Evolutionary conservation across 495 filamentous ascomycete species (phyloP).

Genomic region (Trichodelitschia bisporula): DNA sequence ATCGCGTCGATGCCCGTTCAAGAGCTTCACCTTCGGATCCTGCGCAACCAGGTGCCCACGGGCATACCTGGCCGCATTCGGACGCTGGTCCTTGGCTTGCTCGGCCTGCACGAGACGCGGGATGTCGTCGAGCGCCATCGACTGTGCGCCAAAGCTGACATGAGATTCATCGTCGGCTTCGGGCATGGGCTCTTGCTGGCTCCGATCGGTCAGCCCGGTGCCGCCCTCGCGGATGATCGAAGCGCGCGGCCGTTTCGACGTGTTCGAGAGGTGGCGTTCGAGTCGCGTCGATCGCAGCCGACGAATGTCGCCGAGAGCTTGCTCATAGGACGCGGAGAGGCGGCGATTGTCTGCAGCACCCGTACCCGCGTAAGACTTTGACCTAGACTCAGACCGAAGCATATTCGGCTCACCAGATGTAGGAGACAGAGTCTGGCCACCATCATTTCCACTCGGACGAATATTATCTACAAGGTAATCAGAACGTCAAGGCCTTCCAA

Average conservation of each 20-base stretch:
- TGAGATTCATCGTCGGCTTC: no score
- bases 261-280: conserved; percentile 79
- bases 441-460: no score
- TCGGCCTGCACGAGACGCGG: conserved; percentile 91
- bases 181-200: no score
- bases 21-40: conserved; percentile 40
- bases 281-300: conserved; percentile 76
- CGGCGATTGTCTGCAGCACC: conserved; percentile 25
- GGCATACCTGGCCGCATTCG: conserved; percentile 56
- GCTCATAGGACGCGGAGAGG: conserved; percentile 49
- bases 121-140: conserved; percentile 85
- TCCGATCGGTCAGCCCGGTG: no score
- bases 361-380: conserved; percentile 46
- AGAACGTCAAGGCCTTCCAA: conserved; percentile 1
- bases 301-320: conserved; percentile 85
- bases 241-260: conserved; percentile 67
- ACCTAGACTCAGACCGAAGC: conserved; percentile 40
- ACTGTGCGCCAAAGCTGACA: conserved; percentile 70
- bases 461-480: conserved; percentile 5
- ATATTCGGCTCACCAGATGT: conserved; percentile 22
- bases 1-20: conserved; percentile 51
- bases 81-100: conserved; percentile 76
- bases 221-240: conserved; percentile 72
- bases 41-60: conserved; percentile 46
- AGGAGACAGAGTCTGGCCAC: no score